These are phyloP conservation scores for Chlorella sp. DNA, from an alignment of 139 green algal species.

Conservation along the genomic window DNA sequence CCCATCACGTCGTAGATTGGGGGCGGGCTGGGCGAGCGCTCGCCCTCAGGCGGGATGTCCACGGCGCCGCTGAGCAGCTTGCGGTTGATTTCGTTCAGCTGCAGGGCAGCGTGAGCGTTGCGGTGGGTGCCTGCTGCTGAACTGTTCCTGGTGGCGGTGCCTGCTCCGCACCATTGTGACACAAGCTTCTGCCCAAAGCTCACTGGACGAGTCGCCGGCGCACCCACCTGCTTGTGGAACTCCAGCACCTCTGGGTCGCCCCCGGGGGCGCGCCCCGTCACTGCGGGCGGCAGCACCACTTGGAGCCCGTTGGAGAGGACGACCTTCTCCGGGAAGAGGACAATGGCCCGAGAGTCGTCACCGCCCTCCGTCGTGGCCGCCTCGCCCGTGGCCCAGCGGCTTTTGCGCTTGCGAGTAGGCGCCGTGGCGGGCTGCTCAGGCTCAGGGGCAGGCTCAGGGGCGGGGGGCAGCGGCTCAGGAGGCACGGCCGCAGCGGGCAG, in stretches of 20 bases:
- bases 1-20: slow-evolving; percentile 94
- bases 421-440: background rate
- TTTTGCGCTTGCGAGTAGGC: slow-evolving; percentile 8
- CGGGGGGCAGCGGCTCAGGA: background rate
- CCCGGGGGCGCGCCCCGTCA: slow-evolving; percentile 41
- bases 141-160: too few species aligned
- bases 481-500: background rate
- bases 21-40: slow-evolving; percentile 90
- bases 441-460: too few species aligned
- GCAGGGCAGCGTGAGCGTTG: background rate
- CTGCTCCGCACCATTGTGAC: background rate
- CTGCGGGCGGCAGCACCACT: slow-evolving; percentile 46
- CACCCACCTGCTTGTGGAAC: slow-evolving; percentile 46
- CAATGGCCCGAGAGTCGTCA: slow-evolving; percentile 3
- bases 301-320: slow-evolving; percentile 51
- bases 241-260: slow-evolving; percentile 56
- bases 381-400: background rate
- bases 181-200: background rate
- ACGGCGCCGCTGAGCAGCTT: slow-evolving; percentile 54
- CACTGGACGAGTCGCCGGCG: too few species aligned
- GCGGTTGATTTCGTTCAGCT: slow-evolving; percentile 58
- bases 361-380: background rate
- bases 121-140: background rate
- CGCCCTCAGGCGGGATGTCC: slow-evolving; percentile 74
- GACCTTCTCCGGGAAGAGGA: slow-evolving; percentile 46